Conservation (phyloP, 2,329 filamentous ascomycete genomes). For the Sarocladium kiliense region DNA sequence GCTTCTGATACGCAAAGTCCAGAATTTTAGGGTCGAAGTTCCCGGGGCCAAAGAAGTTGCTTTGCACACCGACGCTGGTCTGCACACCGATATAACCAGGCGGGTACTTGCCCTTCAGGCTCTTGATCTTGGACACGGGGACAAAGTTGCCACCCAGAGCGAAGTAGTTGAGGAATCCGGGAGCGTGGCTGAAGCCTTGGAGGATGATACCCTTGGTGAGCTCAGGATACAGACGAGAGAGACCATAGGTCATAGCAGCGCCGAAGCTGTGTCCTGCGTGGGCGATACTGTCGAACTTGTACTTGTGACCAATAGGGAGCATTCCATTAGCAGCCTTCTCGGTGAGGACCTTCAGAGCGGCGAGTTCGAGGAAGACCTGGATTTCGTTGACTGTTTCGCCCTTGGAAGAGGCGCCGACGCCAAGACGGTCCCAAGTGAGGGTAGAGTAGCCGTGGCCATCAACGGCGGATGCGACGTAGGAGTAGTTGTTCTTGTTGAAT, state of each 20-base stretch:
- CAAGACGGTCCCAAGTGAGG: conserved; percentile 57
- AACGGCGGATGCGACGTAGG: conserved; percentile 53
- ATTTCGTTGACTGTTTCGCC: conserved; percentile 56
- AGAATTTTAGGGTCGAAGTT: conserved; percentile 52
- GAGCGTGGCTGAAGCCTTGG: conserved; percentile 52
- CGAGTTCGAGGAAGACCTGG: conserved; percentile 53
- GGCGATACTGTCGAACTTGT: conserved; percentile 37
- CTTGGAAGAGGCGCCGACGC: conserved; percentile 52
- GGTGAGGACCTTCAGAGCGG: conserved; percentile 51
- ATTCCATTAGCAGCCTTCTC: conserved; percentile 37
- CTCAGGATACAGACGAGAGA: conserved; percentile 46
- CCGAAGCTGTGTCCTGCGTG: conserved; percentile 64
- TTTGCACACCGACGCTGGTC: conserved; percentile 43
- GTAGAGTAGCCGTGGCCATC: conserved; percentile 52
- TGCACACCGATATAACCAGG: conserved; percentile 49
- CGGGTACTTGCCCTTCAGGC: conserved; percentile 26
- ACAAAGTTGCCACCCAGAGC: conserved; percentile 41
- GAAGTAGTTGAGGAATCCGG: conserved; percentile 37
- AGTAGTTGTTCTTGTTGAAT: conserved; percentile 55
- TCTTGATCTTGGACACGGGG: conserved; percentile 28
- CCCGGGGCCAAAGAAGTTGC: conserved; percentile 45
- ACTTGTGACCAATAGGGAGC: conserved; percentile 33
- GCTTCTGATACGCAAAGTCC: conserved; percentile 35
- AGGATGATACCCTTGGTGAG: conserved; percentile 54
- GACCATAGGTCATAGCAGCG: conserved; percentile 49